phyloP scores from a whole-genome alignment of 192 early-diverging fungal species.

The Linnemannia elongata region DNA sequence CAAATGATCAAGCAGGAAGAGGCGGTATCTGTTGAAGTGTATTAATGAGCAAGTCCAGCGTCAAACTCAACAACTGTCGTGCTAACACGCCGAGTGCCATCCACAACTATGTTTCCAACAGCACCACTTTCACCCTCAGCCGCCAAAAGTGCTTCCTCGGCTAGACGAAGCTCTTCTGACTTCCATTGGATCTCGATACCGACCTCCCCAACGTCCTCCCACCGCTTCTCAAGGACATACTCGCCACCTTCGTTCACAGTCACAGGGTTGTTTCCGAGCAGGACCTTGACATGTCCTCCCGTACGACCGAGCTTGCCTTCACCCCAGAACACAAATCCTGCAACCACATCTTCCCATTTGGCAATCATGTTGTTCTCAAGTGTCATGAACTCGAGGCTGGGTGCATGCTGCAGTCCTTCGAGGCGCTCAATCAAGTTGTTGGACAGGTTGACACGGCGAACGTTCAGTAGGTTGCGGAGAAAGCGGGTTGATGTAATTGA shows the following conservation, averaged over 20 bases:
- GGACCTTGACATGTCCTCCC: slow-evolving; percentile 37
- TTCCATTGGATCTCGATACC: slow-evolving; percentile 49
- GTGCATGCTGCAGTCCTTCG: slow-evolving; percentile 49
- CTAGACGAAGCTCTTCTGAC: slow-evolving; percentile 28
- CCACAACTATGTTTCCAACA: slow-evolving; percentile 2
- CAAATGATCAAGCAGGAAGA: too few relatives aligned
- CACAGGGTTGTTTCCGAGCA: slow-evolving; percentile 36
- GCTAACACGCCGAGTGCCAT: slow-evolving; percentile 43
- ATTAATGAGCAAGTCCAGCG: neutral
- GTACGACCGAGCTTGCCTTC: slow-evolving; percentile 50
- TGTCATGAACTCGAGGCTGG: slow-evolving; percentile 33
- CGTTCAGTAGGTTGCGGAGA: slow-evolving; percentile 38
- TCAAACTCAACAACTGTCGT: slow-evolving; percentile 36
- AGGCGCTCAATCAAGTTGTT: slow-evolving; percentile 54
- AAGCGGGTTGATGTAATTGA: slow-evolving; percentile 48
- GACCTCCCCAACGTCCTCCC: slow-evolving; percentile 50
- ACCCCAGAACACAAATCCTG: slow-evolving; percentile 53
- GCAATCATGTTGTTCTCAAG: slow-evolving; percentile 49
- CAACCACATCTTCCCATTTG: slow-evolving; percentile 52
- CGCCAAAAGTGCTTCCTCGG: slow-evolving; percentile 11
- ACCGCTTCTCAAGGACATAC: slow-evolving; percentile 50
- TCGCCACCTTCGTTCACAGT: slow-evolving; percentile 54
- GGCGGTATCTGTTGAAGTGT: too few relatives aligned
- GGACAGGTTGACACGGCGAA: slow-evolving; percentile 40
- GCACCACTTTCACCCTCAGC: neutral